These are phyloP conservation scores for Fusarium lyarnte DNA, from an alignment of 2,329 filamentous ascomycete genomes.

Conservation along the genomic window DNA sequence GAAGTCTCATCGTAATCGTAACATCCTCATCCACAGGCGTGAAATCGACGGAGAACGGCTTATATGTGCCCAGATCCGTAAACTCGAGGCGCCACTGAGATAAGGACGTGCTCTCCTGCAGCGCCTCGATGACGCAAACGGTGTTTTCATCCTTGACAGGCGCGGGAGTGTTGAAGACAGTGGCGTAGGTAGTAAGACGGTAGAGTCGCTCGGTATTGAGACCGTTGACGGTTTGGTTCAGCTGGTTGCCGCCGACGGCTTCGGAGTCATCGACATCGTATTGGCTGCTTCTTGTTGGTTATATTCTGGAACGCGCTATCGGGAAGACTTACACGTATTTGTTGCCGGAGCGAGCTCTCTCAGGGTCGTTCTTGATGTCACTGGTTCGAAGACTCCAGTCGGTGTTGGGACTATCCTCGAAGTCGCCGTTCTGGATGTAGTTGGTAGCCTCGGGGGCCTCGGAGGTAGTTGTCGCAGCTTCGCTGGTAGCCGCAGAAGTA, in stretches of 20 bases:
- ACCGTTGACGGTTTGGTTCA: conserved; percentile 3
- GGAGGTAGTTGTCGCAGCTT: rapidly evolving
- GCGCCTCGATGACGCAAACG: background rate
- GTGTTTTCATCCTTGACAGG: rapidly evolving
- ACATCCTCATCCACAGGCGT: background rate
- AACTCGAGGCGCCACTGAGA: background rate
- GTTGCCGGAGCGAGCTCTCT: background rate
- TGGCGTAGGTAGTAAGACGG: background rate
- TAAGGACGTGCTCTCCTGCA: background rate
- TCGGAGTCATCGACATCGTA: background rate
- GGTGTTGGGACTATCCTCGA: background rate
- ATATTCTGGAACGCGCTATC: rapidly evolving
- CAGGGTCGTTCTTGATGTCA: background rate
- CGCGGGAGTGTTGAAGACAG: background rate
- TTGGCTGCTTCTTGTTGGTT: background rate
- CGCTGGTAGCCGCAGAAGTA: background rate
- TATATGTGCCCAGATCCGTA: background rate
- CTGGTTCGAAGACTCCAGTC: background rate
- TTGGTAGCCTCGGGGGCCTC: background rate
- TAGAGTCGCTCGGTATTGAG: background rate
- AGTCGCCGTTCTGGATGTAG: background rate
- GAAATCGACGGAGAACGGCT: rapidly evolving
- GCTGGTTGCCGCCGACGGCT: background rate
- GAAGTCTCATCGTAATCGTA: background rate
- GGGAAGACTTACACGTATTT: background rate